Percentiles rank a stretch among this genome's conserved stretches.
These are phyloP conservation scores for Moesziomyces antarcticus DNA, from an alignment of 1,284 basidiomycete genomes.

Conservation along the genomic window DNA sequence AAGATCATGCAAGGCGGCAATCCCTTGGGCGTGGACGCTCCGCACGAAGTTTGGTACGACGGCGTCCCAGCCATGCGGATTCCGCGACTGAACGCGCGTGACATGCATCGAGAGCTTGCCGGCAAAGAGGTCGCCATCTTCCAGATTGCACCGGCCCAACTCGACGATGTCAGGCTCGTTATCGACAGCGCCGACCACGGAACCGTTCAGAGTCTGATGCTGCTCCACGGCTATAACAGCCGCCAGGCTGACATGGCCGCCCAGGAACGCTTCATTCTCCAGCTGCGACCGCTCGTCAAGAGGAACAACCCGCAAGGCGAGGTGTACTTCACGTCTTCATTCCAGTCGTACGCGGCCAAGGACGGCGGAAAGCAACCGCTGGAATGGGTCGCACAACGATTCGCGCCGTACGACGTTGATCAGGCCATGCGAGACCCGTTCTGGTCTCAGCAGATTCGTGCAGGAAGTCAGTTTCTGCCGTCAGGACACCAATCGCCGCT, in stretches of 20 bases:
- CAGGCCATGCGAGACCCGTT: slow-evolving; percentile 32
- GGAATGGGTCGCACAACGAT: slow-evolving; percentile 2
- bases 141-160: slow-evolving; percentile 28
- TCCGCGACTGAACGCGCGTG: background rate
- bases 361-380: slow-evolving; percentile 34
- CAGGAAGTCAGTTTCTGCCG: background rate
- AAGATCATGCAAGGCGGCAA: slow-evolving; percentile 13
- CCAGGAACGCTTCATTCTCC: slow-evolving; percentile 14
- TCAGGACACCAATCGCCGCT: background rate
- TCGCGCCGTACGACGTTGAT: slow-evolving; percentile 18
- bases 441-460: slow-evolving; percentile 19
- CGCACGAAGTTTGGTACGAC: slow-evolving; percentile 30
- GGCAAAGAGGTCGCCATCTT: slow-evolving; percentile 23
- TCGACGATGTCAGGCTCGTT: slow-evolving; percentile 4
- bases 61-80: background rate
- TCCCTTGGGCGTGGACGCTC: background rate
- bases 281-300: slow-evolving; percentile 6
- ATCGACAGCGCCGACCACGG: slow-evolving; percentile 15
- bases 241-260: slow-evolving; percentile 4
- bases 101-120: background rate
- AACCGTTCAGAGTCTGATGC: slow-evolving; percentile 20
- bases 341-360: slow-evolving; percentile 15
- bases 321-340: slow-evolving; percentile 26
- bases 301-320: slow-evolving; percentile 4
- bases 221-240: slow-evolving; percentile 45